Conservation (phyloP, 805 yeast species). For the Wilhelminamyces savonicus region DNA sequence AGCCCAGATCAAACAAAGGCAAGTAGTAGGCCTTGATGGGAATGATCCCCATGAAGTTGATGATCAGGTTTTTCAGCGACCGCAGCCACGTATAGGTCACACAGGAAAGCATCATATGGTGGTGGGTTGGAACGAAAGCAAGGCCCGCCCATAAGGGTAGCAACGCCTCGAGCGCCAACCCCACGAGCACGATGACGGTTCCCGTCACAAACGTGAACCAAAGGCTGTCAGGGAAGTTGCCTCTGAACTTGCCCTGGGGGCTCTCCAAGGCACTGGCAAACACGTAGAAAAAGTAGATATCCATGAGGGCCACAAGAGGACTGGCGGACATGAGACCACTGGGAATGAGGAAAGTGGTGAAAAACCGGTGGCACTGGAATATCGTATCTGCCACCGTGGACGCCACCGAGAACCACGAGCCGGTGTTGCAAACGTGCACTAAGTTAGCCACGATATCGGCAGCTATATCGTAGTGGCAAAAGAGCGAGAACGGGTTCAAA, state of each 20-base stretch:
- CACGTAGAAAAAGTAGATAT: conserved; percentile 50
- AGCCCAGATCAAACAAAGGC: conserved; percentile 34
- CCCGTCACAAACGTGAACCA: conserved; percentile 48
- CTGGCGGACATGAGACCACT: conserved; percentile 20
- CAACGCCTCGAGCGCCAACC: conserved; percentile 28
- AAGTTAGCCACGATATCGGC: conserved; percentile 3
- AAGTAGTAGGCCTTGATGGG: conserved; percentile 52
- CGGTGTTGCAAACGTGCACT: background rate
- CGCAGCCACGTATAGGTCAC: conserved; percentile 61
- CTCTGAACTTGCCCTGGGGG: conserved; percentile 35
- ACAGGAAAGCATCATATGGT: conserved; percentile 43
- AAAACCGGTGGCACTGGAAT: conserved; percentile 41
- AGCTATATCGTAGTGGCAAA: conserved; percentile 7
- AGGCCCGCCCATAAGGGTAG: conserved; percentile 1
- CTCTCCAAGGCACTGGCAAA: conserved; percentile 53
- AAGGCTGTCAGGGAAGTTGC: conserved; percentile 48
- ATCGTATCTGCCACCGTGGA: conserved; percentile 5
- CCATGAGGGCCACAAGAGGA: conserved; percentile 30
- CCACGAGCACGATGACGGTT: conserved; percentile 35
- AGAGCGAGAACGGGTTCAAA: conserved; percentile 7
- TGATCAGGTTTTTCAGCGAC: conserved; percentile 44
- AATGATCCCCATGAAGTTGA: conserved; percentile 46
- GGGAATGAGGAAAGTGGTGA: conserved; percentile 46
- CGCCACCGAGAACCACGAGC: conserved; percentile 2
- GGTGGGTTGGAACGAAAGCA: conserved; percentile 19